phyloP scores from a whole-genome alignment of 345 rosid genomes.

The Melastoma malabathricum region DNA sequence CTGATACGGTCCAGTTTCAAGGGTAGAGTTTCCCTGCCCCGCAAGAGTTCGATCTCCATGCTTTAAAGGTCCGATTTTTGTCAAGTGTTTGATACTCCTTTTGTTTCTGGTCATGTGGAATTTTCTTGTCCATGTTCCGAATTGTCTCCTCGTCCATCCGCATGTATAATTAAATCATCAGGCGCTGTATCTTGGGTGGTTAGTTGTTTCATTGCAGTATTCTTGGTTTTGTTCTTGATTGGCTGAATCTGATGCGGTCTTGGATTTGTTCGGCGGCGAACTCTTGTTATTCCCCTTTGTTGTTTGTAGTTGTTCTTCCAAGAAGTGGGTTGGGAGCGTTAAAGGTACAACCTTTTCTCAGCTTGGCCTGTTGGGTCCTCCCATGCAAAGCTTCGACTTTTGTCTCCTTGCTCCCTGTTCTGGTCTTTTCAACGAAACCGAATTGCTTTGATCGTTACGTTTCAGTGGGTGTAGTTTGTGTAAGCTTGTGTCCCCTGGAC shows the following conservation, averaged over 20 bases:
- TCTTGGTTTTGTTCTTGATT: background rate
- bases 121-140: constrained; percentile 27
- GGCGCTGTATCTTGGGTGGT: too few species aligned
- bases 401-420: constrained; percentile 71
- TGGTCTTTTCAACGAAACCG: background rate
- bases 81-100: constrained; percentile 4
- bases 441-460: too few species aligned
- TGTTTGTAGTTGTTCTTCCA: background rate
- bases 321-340: too few species aligned
- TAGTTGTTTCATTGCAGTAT: background rate
- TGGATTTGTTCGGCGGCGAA: background rate
- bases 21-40: too few species aligned
- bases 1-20: too few species aligned
- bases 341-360: background rate
- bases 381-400: constrained; percentile 71
- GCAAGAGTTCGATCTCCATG: background rate
- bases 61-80: background rate
- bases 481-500: too few species aligned
- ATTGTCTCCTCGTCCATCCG: constrained; percentile 21
- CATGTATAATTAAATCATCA: background rate
- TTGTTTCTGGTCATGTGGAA: constrained; percentile 4
- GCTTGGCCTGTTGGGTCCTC: constrained; percentile 63
- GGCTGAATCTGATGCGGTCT: background rate
- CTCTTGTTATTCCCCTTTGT: background rate
- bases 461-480: too few species aligned